phyloP scores from a whole-genome alignment of 805 yeast species.

The Saturnispora besseyi region DNA sequence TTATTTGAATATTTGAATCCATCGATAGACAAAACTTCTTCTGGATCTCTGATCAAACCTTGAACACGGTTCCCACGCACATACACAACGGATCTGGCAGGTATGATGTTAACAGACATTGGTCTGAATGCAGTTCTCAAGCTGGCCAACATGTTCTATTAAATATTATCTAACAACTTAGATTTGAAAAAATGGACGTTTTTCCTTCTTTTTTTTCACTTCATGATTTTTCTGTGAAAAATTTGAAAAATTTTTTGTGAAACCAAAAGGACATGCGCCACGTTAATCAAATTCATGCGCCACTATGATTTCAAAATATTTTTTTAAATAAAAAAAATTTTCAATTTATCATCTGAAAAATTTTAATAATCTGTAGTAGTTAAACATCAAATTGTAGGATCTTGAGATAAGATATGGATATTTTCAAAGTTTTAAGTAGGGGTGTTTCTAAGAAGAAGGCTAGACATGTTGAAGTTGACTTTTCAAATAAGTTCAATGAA shows the following conservation, averaged over 20 bases:
- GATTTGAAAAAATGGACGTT: neutral
- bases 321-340: neutral
- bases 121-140: neutral
- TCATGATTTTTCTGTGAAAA: neutral
- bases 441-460: slow-evolving; percentile 73
- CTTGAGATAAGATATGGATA: slow-evolving; percentile 55
- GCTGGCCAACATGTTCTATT: neutral
- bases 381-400: neutral
- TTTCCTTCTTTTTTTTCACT: neutral
- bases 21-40: slow-evolving; percentile 42
- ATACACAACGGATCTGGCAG: slow-evolving; percentile 27
- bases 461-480: slow-evolving; percentile 37
- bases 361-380: neutral
- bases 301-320: neutral
- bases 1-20: slow-evolving; percentile 48
- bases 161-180: neutral
- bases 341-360: slow-evolving; percentile 2
- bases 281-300: neutral
- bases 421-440: slow-evolving; percentile 73
- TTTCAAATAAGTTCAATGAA: slow-evolving; percentile 25
- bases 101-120: neutral
- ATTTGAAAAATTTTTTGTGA: neutral
- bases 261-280: neutral
- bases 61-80: slow-evolving; percentile 50
- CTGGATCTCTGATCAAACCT: slow-evolving; percentile 65